Evolutionary conservation across 2,329 filamentous ascomycete species (phyloP).

Genomic region (Pyrenophora graminea): DNA sequence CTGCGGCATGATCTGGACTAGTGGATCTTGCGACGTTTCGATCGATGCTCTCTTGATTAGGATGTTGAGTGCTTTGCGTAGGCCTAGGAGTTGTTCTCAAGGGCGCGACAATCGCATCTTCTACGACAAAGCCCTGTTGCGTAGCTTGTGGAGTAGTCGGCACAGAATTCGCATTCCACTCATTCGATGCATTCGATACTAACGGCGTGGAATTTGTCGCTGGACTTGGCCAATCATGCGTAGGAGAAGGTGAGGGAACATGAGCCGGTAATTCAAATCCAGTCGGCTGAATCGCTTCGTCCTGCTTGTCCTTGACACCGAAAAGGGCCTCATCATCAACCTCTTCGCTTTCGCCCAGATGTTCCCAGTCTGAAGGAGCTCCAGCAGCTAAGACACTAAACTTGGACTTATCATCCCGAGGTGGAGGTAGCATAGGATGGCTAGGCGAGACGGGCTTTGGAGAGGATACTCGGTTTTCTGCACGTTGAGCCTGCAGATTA

Average conservation of each 20-base stretch:
- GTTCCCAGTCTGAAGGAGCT: conserved; percentile 47
- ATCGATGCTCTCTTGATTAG: conserved; percentile 2
- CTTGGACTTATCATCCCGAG: conserved; percentile 33
- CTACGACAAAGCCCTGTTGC: conserved; percentile 28
- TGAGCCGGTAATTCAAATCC: conserved; percentile 38
- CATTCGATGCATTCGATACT: conserved; percentile 9
- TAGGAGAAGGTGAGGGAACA: conserved; percentile 30
- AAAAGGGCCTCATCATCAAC: conserved; percentile 45
- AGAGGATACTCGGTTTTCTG: conserved; percentile 29
- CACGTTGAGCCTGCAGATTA: conserved; percentile 32
- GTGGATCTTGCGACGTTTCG: neutral
- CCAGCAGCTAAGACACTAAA: conserved; percentile 42
- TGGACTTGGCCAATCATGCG: conserved; percentile 40
- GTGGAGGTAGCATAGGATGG: conserved; percentile 30
- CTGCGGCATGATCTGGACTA: conserved; percentile 17
- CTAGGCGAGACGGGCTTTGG: conserved; percentile 28
- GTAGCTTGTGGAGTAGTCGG: conserved; percentile 32
- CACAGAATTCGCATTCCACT: conserved; percentile 32
- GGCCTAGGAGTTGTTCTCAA: conserved; percentile 25
- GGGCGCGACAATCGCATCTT: conserved; percentile 25
- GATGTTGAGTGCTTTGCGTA: conserved; percentile 14
- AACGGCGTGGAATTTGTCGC: conserved; percentile 25
- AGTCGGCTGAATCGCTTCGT: conserved; percentile 23
- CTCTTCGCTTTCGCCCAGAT: conserved; percentile 38
- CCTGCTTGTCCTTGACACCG: conserved; percentile 27